Conservation (phyloP, 1,284 basidiomycete genomes). For the Ustilago hordei region DNA sequence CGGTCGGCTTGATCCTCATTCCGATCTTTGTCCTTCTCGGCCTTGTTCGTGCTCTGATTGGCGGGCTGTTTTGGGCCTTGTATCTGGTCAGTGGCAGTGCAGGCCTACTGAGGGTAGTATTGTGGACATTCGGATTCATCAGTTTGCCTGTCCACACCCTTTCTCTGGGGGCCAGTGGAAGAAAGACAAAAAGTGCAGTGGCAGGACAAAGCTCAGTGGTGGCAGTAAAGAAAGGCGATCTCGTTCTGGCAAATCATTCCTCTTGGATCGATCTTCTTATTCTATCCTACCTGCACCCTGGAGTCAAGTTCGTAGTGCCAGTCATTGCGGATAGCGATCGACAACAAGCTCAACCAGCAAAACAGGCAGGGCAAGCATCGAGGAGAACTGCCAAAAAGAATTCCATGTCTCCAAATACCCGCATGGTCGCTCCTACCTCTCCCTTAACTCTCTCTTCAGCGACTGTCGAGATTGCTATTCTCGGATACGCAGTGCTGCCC, state of each 20-base stretch:
- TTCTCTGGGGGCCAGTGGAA: neutral
- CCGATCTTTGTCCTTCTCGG: conserved; percentile 35
- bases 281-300: conserved; percentile 52
- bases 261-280: conserved; percentile 63
- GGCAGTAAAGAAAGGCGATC: conserved; percentile 37
- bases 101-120: conserved; percentile 9
- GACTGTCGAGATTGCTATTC: conserved; percentile 12
- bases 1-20: conserved; percentile 4
- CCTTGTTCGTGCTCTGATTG: conserved; percentile 11
- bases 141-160: conserved; percentile 8
- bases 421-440: conserved; percentile 29
- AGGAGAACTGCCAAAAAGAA: conserved; percentile 44
- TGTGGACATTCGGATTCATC: conserved; percentile 21
- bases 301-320: conserved; percentile 23
- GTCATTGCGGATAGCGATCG: conserved; percentile 14
- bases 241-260: conserved; percentile 64
- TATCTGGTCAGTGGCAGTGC: conserved; percentile 2
- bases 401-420: conserved; percentile 47
- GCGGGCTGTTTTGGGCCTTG: conserved; percentile 9
- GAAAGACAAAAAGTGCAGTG: neutral
- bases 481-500: conserved; percentile 14
- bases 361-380: neutral
- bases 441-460: conserved; percentile 8
- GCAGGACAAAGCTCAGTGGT: neutral
- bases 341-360: neutral